These are phyloP conservation scores for Wickerhamomyces hampshirensis DNA, from an alignment of 805 yeast genomes.

Conservation along the genomic window DNA sequence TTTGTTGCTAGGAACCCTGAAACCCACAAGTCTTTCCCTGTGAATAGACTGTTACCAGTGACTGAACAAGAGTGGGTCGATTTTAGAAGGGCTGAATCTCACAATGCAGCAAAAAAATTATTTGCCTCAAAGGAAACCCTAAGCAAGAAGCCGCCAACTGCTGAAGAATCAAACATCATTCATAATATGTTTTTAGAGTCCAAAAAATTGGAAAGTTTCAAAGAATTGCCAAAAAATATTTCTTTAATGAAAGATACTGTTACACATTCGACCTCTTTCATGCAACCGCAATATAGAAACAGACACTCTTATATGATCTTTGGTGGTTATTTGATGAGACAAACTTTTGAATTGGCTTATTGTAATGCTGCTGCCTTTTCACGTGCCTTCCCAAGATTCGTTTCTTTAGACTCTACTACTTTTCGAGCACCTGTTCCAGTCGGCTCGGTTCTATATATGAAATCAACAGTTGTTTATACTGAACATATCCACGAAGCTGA, in stretches of 20 bases:
- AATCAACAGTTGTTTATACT: slow-evolving; percentile 81
- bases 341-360: slow-evolving; percentile 89
- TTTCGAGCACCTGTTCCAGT: slow-evolving; percentile 95
- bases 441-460: slow-evolving; percentile 81
- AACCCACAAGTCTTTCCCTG: slow-evolving; percentile 85
- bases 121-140: slow-evolving; percentile 62
- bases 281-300: slow-evolving; percentile 97
- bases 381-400: slow-evolving; percentile 80
- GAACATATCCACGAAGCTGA: slow-evolving; percentile 58
- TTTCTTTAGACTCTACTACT: slow-evolving; percentile 84
- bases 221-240: slow-evolving; percentile 43
- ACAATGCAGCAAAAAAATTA: slow-evolving; percentile 79
- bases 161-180: slow-evolving; percentile 66
- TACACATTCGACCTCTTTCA: slow-evolving; percentile 72
- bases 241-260: slow-evolving; percentile 68
- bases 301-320: slow-evolving; percentile 92
- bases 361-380: slow-evolving; percentile 90
- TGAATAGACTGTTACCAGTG: slow-evolving; percentile 73
- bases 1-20: slow-evolving; percentile 94
- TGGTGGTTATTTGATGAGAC: slow-evolving; percentile 91
- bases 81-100: slow-evolving; percentile 83
- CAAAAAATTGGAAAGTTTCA: slow-evolving; percentile 30
- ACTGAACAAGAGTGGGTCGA: slow-evolving; percentile 76
- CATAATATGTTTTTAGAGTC: slow-evolving; percentile 70
- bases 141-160: slow-evolving; percentile 66